phyloP scores from a whole-genome alignment of 495 filamentous ascomycete genomes.

The Pseudoneurospora amorphoporcata region DNA sequence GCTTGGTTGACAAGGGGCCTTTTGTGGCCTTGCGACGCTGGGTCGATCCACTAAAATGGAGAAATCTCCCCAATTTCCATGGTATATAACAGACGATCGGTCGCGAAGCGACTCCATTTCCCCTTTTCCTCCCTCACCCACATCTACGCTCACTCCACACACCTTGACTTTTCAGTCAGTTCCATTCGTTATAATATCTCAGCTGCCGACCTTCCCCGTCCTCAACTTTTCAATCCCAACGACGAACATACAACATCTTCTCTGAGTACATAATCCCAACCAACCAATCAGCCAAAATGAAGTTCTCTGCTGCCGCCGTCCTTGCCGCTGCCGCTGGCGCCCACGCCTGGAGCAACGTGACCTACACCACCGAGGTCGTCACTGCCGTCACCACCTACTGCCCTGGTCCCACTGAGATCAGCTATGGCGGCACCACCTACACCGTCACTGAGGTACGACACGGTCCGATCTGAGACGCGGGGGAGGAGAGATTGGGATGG shows the following conservation, averaged over 20 bases:
- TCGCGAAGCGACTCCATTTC: constrained; percentile 17
- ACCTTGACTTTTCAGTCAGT: constrained; percentile 49
- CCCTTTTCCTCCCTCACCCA: constrained; percentile 34
- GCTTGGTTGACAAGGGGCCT: not conserved
- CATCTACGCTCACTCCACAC: constrained; percentile 33
- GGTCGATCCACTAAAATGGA: not conserved
- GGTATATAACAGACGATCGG: constrained; percentile 30
- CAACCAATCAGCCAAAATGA: constrained; percentile 64
- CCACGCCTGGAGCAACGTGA: constrained; percentile 39
- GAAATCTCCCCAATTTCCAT: not conserved
- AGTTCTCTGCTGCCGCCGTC: constrained; percentile 56
- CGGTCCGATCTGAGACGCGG: not conserved
- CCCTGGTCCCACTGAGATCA: constrained; percentile 63
- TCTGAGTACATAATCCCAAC: constrained; percentile 34
- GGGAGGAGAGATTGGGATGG: not conserved
- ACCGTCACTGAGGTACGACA: constrained; percentile 56
- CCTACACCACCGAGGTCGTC: constrained; percentile 66
- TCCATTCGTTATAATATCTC: constrained; percentile 42
- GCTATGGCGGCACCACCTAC: constrained; percentile 62
- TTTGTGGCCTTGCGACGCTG: not conserved
- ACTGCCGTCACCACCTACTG: constrained; percentile 80
- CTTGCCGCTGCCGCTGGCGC: constrained; percentile 55
- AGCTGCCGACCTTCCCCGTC: not conserved
- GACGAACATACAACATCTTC: constrained; percentile 15
- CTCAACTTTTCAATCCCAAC: constrained; percentile 4